These are phyloP conservation scores for Neonothopanus nambi DNA, from an alignment of 1,284 basidiomycete genomes.

Conservation along the genomic window DNA sequence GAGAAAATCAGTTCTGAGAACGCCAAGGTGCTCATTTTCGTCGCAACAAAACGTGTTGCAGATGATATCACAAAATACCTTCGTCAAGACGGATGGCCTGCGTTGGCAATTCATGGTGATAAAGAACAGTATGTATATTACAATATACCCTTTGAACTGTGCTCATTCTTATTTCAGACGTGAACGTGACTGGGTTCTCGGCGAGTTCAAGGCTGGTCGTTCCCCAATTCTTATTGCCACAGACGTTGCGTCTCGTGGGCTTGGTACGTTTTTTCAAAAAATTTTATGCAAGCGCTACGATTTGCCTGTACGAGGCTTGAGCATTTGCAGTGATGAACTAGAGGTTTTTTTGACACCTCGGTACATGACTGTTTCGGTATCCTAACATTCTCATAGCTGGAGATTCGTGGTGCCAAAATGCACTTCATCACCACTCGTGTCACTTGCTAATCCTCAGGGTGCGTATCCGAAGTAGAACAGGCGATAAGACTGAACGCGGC, in stretches of 20 bases:
- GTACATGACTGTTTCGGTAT: slow-evolving; percentile 2
- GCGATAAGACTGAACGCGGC: slow-evolving; percentile 39
- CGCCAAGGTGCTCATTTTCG: slow-evolving; percentile 98
- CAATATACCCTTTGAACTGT: slow-evolving; percentile 13
- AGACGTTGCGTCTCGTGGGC: slow-evolving; percentile 98
- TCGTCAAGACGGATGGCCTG: slow-evolving; percentile 97
- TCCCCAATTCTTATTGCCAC: slow-evolving; percentile 98
- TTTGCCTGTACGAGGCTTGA: not conserved
- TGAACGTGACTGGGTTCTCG: slow-evolving; percentile 98
- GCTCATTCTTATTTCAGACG: slow-evolving; percentile 51
- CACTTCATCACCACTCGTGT: slow-evolving; percentile 8
- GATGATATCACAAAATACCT: slow-evolving; percentile 99
- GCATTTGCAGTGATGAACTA: not conserved
- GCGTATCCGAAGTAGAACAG: slow-evolving; percentile 51
- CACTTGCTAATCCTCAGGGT: slow-evolving; percentile 33
- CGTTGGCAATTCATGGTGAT: slow-evolving; percentile 98
- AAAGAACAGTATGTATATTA: slow-evolving; percentile 85
- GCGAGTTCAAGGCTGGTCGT: slow-evolving; percentile 97
- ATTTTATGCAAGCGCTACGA: slow-evolving; percentile 16
- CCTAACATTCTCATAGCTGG: slow-evolving; percentile 11
- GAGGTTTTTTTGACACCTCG: not conserved
- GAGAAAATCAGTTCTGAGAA: slow-evolving; percentile 96
- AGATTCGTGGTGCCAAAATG: not conserved
- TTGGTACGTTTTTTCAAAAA: slow-evolving; percentile 81
- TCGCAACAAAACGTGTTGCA: slow-evolving; percentile 95